A percentile compares a stretch with the other conserved stretches of the same genome.
phyloP scores from a whole-genome alignment of 345 rosid species.

The Citrus reticulata region DNA sequence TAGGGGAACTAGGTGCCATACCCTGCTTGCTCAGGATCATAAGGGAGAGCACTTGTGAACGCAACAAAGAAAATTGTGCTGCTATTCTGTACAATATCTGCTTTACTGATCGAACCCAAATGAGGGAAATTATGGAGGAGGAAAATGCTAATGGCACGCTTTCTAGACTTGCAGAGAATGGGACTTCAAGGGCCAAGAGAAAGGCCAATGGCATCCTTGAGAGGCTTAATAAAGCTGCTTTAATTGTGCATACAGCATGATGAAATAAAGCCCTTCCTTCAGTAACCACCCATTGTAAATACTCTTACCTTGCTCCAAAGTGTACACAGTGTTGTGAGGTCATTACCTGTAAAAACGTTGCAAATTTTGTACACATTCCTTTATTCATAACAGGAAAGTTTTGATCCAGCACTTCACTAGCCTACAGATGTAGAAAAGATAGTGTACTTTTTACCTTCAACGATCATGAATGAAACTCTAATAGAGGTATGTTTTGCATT shows the following conservation, averaged over 20 bases:
- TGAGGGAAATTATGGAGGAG: constrained; percentile 28
- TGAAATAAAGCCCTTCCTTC: not conserved
- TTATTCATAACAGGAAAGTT: constrained; percentile 8
- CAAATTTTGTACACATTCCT: not conserved
- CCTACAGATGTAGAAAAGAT: not conserved
- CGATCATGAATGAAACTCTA: not conserved
- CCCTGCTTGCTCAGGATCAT: constrained; percentile 38
- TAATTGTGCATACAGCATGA: constrained; percentile 18
- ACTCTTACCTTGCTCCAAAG: not conserved
- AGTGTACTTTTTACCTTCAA: not conserved
- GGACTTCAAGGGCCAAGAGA: constrained; percentile 50
- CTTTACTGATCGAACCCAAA: constrained; percentile 18
- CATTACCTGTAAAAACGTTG: constrained; percentile 8
- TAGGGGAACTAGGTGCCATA: constrained; percentile 39
- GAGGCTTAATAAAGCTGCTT: constrained; percentile 23
- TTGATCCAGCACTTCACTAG: constrained; percentile 16
- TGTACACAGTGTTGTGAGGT: constrained; percentile 5
- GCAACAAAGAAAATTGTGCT: constrained; percentile 46
- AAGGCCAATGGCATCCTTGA: constrained; percentile 46
- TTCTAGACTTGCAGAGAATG: constrained; percentile 32
- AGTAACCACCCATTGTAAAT: constrained; percentile 2
- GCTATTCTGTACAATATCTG: constrained; percentile 41
- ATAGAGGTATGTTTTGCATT: not conserved
- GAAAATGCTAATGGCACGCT: constrained; percentile 39
- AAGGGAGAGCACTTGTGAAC: constrained; percentile 28